phyloP scores from a whole-genome alignment of 1,284 basidiomycete species.

The Porogramme epimiltina region DNA sequence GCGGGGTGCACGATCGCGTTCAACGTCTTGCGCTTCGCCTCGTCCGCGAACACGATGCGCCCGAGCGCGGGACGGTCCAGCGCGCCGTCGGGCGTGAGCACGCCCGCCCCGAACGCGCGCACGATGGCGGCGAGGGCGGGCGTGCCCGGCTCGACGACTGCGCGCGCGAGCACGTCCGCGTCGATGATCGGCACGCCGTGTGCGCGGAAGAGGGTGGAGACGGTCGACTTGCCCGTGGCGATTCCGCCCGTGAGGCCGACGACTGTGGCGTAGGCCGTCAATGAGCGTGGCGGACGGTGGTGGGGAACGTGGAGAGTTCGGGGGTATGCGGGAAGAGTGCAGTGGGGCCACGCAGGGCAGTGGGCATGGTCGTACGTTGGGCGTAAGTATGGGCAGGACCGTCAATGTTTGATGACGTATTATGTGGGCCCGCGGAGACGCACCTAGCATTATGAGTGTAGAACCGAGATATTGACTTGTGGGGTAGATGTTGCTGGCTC shows the following conservation, averaged over 20 bases:
- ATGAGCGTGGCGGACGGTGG: background rate
- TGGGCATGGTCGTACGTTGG: too few relatives aligned
- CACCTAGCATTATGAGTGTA: conserved; percentile 18
- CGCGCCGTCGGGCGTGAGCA: conserved; percentile 71
- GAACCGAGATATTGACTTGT: background rate
- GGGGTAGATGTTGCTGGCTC: background rate
- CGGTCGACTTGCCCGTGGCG: conserved; percentile 95
- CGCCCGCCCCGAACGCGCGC: conserved; percentile 67
- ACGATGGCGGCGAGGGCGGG: conserved; percentile 72
- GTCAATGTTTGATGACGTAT: background rate
- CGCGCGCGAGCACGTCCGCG: conserved; percentile 88
- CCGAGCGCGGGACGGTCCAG: conserved; percentile 88
- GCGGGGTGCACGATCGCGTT: conserved; percentile 92
- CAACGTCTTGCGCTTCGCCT: conserved; percentile 68
- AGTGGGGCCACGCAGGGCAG: background rate
- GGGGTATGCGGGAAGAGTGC: background rate
- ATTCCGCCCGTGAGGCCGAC: conserved; percentile 97
- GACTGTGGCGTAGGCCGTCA: too few relatives aligned
- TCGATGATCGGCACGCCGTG: conserved; percentile 84
- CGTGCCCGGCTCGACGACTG: conserved; percentile 88
- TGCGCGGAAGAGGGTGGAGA: conserved; percentile 72
- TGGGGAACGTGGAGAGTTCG: background rate
- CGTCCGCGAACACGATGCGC: conserved; percentile 82
- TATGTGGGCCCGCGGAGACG: background rate
- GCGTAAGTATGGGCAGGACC: background rate